These are phyloP conservation scores for Naganishia albida DNA, from an alignment of 1,284 basidiomycete genomes.

Conservation along the genomic window DNA sequence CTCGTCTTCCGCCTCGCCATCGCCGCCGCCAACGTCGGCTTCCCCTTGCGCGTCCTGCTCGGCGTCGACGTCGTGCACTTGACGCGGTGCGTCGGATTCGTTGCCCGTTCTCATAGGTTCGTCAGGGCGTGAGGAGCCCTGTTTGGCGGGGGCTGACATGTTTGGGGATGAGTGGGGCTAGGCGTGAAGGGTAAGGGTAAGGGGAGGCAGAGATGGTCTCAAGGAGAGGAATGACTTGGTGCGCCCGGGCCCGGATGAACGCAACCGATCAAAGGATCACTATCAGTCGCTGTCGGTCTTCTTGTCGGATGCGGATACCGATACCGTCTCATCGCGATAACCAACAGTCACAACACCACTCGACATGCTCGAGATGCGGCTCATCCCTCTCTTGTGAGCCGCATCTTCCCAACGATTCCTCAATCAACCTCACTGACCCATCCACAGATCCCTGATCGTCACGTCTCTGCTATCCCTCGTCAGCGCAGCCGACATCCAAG, in stretches of 20 bases:
- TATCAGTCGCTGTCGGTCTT: no score
- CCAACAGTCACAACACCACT: no score
- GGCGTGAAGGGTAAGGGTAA: background rate
- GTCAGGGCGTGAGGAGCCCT: slow-evolving; percentile 1
- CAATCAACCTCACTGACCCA: background rate
- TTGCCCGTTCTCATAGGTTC: slow-evolving; percentile 18
- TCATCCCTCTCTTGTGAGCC: slow-evolving; percentile 1
- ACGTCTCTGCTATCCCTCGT: slow-evolving; percentile 6
- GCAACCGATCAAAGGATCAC: background rate
- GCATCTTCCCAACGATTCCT: background rate
- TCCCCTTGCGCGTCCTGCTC: background rate
- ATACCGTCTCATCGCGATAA: no score
- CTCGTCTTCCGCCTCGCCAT: slow-evolving; percentile 8
- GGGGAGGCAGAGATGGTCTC: no score
- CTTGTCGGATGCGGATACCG: no score
- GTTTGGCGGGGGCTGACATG: slow-evolving; percentile 22
- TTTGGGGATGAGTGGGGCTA: background rate
- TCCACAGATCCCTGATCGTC: background rate
- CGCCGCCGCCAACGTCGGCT: background rate
- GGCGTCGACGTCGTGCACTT: background rate
- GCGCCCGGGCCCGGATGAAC: background rate
- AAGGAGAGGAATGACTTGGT: background rate
- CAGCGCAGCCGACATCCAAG: slow-evolving; percentile 4
- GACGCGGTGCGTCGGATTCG: slow-evolving; percentile 9
- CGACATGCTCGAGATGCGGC: slow-evolving; percentile 1